Evolutionary conservation across 2,329 filamentous ascomycete genomes (phyloP).

Genomic region (Zymoseptoria brevis): DNA sequence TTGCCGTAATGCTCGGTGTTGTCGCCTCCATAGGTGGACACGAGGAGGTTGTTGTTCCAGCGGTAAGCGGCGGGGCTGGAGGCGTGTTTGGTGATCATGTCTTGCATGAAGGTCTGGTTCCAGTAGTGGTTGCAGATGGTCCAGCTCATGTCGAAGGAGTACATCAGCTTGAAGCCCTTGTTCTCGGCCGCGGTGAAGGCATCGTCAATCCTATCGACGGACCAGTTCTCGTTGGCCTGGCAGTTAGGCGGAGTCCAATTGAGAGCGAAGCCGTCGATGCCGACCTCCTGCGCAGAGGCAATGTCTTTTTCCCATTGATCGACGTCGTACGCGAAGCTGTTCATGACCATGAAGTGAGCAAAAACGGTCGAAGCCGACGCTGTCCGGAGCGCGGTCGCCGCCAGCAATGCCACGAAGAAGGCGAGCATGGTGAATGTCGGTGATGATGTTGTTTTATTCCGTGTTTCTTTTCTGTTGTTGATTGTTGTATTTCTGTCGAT

Average conservation of each 20-base stretch:
- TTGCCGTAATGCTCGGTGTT: slow-evolving; percentile 27
- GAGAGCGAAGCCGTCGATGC: slow-evolving; percentile 33
- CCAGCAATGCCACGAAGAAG: slow-evolving; percentile 15
- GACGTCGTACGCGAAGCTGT: slow-evolving; percentile 29
- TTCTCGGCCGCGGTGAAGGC: slow-evolving; percentile 29
- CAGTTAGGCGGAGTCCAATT: slow-evolving; percentile 33
- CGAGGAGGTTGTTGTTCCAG: slow-evolving; percentile 33
- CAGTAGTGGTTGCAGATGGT: slow-evolving; percentile 29
- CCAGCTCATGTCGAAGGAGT: slow-evolving; percentile 35
- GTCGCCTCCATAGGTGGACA: slow-evolving; percentile 32
- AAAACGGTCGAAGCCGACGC: slow-evolving; percentile 27
- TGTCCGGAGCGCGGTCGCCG: slow-evolving; percentile 20
- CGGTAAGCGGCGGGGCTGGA: slow-evolving; percentile 27
- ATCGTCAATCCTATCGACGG: slow-evolving; percentile 29
- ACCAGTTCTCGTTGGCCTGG: slow-evolving; percentile 25
- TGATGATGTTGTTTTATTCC: background rate
- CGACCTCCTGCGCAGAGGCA: slow-evolving; percentile 26
- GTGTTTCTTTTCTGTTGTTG: slow-evolving; percentile 1
- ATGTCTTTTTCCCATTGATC: slow-evolving; percentile 31
- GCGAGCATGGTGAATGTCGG: slow-evolving; percentile 10
- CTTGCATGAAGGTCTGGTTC: slow-evolving; percentile 32
- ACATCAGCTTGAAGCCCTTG: slow-evolving; percentile 31
- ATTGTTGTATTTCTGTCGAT: slow-evolving; percentile 4
- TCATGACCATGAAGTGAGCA: slow-evolving; percentile 32
- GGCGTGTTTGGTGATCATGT: slow-evolving; percentile 27